A percentile compares a stretch with the other conserved stretches of the same genome.
phyloP scores from a whole-genome alignment of 345 rosid species.

The Moricandia moricandioides region DNA sequence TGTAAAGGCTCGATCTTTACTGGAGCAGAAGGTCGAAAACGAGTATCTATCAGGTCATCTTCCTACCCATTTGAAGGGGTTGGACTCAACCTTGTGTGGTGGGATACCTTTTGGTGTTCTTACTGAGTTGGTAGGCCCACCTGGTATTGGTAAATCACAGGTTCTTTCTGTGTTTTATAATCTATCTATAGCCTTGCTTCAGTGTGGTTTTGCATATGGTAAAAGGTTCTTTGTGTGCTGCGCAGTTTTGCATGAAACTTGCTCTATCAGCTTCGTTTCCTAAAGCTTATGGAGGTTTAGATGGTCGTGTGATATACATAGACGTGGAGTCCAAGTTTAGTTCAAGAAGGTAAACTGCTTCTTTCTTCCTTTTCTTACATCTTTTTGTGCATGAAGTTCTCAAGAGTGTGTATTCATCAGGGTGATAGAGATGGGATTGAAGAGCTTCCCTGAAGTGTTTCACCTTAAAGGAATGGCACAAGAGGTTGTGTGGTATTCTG shows the following conservation, averaged over 20 bases:
- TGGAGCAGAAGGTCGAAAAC: slow-evolving; percentile 46
- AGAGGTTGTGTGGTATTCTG: slow-evolving; percentile 47
- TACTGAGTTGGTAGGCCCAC: slow-evolving; percentile 79
- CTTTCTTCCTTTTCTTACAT: not conserved
- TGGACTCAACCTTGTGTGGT: slow-evolving; percentile 70
- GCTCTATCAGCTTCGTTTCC: slow-evolving; percentile 75
- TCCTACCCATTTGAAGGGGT: slow-evolving; percentile 65
- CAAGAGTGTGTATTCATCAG: slow-evolving; percentile 38
- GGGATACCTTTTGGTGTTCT: slow-evolving; percentile 86
- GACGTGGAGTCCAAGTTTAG: slow-evolving; percentile 83
- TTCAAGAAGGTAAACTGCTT: slow-evolving; percentile 58
- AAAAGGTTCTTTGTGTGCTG: not conserved
- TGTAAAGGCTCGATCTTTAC: slow-evolving; percentile 48
- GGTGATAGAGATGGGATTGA: slow-evolving; percentile 77
- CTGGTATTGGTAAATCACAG: slow-evolving; percentile 92
- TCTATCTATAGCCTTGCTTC: not conserved
- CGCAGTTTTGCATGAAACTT: slow-evolving; percentile 80
- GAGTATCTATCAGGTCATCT: slow-evolving; percentile 66
- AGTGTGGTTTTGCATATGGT: not conserved
- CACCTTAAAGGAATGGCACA: slow-evolving; percentile 68
- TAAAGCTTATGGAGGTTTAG: slow-evolving; percentile 62
- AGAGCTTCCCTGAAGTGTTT: slow-evolving; percentile 77
- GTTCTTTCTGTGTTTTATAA: slow-evolving; percentile 21
- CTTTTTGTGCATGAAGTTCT: not conserved
- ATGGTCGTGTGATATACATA: slow-evolving; percentile 71